These are phyloP conservation scores for Fragaria nilgerrensis DNA, from an alignment of 306 rosid species.

Conservation along the genomic window DNA sequence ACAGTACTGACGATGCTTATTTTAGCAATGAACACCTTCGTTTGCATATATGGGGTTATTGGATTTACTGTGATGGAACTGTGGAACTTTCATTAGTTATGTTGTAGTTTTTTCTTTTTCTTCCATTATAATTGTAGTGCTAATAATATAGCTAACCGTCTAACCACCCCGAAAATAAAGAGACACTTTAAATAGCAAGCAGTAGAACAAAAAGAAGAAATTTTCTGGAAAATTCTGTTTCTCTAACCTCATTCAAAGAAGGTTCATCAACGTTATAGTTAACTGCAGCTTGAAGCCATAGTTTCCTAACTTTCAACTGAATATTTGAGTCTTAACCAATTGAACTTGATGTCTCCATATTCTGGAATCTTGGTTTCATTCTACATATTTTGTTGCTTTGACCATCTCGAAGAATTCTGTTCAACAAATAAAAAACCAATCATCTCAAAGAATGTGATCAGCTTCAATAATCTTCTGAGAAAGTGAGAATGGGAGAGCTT, in stretches of 20 bases:
- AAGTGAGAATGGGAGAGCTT: background rate
- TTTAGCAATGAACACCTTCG: background rate
- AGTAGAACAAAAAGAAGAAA: conserved; percentile 10
- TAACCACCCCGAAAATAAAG: conserved; percentile 20
- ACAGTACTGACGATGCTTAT: background rate
- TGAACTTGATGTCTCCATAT: conserved; percentile 3
- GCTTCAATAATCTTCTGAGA: background rate
- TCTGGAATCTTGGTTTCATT: background rate
- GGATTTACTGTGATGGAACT: background rate
- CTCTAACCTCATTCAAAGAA: conserved; percentile 32
- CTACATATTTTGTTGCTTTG: background rate
- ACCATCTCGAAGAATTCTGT: conserved; percentile 2
- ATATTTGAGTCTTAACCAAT: background rate
- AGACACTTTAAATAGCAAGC: conserved; percentile 36
- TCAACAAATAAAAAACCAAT: background rate
- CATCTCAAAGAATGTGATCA: background rate
- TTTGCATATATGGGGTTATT: background rate
- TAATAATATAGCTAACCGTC: conserved; percentile 3
- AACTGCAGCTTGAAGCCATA: conserved; percentile 3
- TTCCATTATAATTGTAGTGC: conserved; percentile 6
- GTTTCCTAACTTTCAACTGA: conserved; percentile 5
- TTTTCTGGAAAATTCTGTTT: conserved; percentile 14
- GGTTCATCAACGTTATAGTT: conserved; percentile 28
- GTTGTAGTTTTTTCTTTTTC: background rate
- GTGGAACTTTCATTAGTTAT: background rate